Percentiles rank a stretch among this genome's conserved stretches.
These are phyloP conservation scores for Hirsutella minnesotensis DNA, from an alignment of 2,329 filamentous ascomycete genomes.

Conservation along the genomic window DNA sequence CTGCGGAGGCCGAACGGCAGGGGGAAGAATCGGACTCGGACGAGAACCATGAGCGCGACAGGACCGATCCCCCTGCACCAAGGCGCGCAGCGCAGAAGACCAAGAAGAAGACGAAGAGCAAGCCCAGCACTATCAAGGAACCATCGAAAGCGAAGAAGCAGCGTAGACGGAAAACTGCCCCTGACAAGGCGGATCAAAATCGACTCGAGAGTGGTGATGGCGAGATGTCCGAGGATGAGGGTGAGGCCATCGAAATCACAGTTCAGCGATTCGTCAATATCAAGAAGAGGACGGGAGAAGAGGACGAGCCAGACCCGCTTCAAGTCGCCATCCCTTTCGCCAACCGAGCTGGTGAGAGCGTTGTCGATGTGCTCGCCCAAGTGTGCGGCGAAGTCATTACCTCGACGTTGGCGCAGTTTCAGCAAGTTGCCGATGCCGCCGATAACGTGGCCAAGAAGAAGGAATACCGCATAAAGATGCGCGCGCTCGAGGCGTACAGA, in stretches of 20 bases:
- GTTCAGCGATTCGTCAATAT: slow-evolving; percentile 48
- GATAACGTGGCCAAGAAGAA: slow-evolving; percentile 35
- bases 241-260: slow-evolving; percentile 36
- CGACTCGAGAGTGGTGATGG: slow-evolving; percentile 11
- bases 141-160: slow-evolving; percentile 2
- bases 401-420: slow-evolving; percentile 34
- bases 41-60: slow-evolving; percentile 19
- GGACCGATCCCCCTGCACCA: slow-evolving; percentile 9
- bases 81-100: slow-evolving; percentile 30
- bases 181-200: slow-evolving; percentile 3
- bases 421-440: slow-evolving; percentile 24
- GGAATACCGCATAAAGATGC: slow-evolving; percentile 42
- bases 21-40: slow-evolving; percentile 17
- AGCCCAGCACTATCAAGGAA: neutral
- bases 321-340: slow-evolving; percentile 40
- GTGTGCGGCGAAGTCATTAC: slow-evolving; percentile 49
- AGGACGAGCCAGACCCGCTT: slow-evolving; percentile 26
- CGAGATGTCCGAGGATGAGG: slow-evolving; percentile 11
- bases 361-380: slow-evolving; percentile 49
- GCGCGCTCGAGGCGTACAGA: slow-evolving; percentile 45
- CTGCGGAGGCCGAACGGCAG: slow-evolving; percentile 14
- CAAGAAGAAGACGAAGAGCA: neutral
- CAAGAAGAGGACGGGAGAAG: slow-evolving; percentile 26
- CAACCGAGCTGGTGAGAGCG: slow-evolving; percentile 44
- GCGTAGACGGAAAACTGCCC: neutral